Conservation (phyloP, 108 stramenopile species). For the Cyclotella cryptica region DNA sequence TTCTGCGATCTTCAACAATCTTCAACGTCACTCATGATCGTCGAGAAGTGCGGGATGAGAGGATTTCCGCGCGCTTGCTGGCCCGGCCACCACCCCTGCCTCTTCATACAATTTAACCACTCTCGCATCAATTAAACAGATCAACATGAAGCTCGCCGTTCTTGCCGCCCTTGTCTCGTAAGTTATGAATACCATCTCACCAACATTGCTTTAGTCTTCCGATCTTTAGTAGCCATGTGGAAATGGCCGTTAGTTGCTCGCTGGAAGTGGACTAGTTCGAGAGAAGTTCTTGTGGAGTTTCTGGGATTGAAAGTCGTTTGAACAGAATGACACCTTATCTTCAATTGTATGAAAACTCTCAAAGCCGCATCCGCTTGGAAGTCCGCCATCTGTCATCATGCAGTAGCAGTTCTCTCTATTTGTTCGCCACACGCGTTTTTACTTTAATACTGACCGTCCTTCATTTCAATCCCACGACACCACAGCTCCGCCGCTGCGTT, state of each 20-base stretch:
- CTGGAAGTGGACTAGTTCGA: too few relatives aligned
- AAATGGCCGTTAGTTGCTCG: background rate
- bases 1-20: constrained; percentile 10
- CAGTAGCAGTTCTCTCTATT: too few relatives aligned
- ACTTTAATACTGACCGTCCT: background rate
- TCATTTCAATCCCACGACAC: constrained; percentile 6
- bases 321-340: too few relatives aligned
- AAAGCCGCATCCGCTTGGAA: too few relatives aligned
- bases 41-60: background rate
- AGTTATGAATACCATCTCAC: constrained; percentile 24
- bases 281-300: too few relatives aligned
- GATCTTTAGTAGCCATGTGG: background rate
- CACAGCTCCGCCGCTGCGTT: constrained; percentile 85
- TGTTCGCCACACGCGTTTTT: too few relatives aligned
- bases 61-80: background rate
- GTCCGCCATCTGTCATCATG: too few relatives aligned
- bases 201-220: background rate
- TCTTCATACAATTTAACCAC: background rate
- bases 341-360: too few relatives aligned
- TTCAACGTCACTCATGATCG: background rate
- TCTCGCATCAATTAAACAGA: background rate
- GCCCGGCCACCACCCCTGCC: background rate
- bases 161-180: constrained; percentile 86
- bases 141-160: constrained; percentile 83
- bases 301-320: too few relatives aligned